Conservation (phyloP, 2,329 filamentous ascomycete genomes). For the Neonectria punicea region DNA sequence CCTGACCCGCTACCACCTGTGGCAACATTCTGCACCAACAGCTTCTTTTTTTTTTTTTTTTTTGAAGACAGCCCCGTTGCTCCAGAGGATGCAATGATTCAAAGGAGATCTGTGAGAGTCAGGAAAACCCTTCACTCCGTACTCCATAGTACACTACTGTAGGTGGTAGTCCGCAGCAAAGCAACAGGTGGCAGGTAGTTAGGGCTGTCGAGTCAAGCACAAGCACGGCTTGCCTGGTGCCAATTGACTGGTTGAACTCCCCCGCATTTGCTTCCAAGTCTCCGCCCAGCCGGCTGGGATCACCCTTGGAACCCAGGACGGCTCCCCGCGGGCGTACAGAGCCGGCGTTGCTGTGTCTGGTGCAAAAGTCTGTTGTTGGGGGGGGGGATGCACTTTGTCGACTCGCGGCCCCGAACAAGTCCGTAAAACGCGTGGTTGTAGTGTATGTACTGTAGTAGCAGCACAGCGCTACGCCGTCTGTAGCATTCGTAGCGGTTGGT, state of each 20-base stretch:
- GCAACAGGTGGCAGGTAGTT: conserved; percentile 11
- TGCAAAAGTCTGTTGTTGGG: conserved; percentile 22
- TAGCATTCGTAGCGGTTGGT: conserved; percentile 1
- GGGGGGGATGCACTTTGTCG: conserved; percentile 16
- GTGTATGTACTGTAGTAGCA: neutral
- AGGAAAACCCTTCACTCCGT: neutral
- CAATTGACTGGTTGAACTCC: conserved; percentile 30
- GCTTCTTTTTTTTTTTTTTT: no score
- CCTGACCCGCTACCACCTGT: conserved; percentile 27
- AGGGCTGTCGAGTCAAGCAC: conserved; percentile 31
- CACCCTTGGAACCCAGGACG: conserved; percentile 32
- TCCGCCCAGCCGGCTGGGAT: conserved; percentile 42
- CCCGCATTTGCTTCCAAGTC: conserved; percentile 38
- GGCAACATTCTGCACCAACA: conserved; percentile 3
- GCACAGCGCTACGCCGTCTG: conserved; percentile 7
- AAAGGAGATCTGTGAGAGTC: conserved; percentile 4
- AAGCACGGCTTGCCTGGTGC: conserved; percentile 25
- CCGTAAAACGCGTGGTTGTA: conserved; percentile 32
- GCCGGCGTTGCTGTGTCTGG: conserved; percentile 18
- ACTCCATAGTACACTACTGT: neutral
- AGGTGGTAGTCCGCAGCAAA: neutral
- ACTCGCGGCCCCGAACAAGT: conserved; percentile 37
- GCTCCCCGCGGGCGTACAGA: conserved; percentile 25
- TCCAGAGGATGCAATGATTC: neutral
- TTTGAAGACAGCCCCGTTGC: neutral